Evolutionary conservation across 257 asterid species (phyloP).

Genomic region (Datura wrightii): DNA sequence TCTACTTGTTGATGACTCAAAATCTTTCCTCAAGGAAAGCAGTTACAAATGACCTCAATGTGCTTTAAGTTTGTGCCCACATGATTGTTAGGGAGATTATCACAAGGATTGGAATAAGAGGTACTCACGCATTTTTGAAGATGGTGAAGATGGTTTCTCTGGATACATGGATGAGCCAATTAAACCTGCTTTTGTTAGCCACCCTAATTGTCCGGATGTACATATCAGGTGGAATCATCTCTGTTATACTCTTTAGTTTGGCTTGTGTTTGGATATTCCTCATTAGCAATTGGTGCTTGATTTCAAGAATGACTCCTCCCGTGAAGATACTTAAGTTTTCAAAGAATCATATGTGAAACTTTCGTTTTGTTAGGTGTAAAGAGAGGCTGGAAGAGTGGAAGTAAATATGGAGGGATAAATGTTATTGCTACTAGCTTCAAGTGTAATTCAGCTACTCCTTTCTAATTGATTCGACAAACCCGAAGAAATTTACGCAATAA

Average conservation of each 20-base stretch:
- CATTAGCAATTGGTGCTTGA: neutral
- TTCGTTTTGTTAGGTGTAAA: neutral
- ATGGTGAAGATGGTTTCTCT: constrained; percentile 28
- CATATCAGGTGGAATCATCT: neutral
- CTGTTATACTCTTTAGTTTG: neutral
- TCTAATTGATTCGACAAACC: too few relatives aligned
- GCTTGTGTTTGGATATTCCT: neutral
- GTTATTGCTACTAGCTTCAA: too few relatives aligned
- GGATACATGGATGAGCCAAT: neutral
- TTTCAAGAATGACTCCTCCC: neutral
- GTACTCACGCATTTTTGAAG: constrained; percentile 30
- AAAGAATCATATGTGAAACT: neutral
- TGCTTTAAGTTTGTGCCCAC: constrained; percentile 30
- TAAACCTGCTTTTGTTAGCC: constrained; percentile 10
- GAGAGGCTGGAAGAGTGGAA: neutral
- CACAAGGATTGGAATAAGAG: constrained; percentile 33
- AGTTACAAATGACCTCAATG: constrained; percentile 29
- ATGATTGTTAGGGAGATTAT: constrained; percentile 32
- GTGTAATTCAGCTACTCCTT: too few relatives aligned
- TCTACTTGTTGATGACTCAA: constrained; percentile 25
- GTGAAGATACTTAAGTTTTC: neutral
- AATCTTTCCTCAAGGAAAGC: neutral
- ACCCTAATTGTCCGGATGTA: neutral
- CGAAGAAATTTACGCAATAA: too few relatives aligned
- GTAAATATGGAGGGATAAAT: neutral